Evolutionary conservation across 2,329 filamentous ascomycete species (phyloP).

Genomic region (Ophiostoma himal-ulmi): DNA sequence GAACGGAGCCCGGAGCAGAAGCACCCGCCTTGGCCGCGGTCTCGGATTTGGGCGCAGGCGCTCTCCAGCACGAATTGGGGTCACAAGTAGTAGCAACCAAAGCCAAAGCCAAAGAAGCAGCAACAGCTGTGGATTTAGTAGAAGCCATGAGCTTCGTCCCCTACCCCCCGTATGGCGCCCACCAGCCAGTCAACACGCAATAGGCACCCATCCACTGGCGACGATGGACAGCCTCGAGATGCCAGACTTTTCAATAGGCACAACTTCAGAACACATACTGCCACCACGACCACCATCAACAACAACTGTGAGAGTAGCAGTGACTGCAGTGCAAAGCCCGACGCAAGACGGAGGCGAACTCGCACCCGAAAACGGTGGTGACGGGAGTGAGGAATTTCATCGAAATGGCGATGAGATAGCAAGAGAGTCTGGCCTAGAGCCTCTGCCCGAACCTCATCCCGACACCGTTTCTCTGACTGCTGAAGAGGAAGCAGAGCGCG

Average conservation of each 20-base stretch:
- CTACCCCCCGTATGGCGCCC: slow-evolving; percentile 23
- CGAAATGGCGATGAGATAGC: neutral
- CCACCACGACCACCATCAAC: neutral
- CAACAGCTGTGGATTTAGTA: neutral
- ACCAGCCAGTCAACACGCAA: slow-evolving; percentile 26
- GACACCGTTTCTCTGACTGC: neutral
- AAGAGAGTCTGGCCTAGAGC: neutral
- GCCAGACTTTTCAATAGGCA: neutral
- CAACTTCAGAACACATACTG: neutral
- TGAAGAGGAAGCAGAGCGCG: slow-evolving; percentile 20
- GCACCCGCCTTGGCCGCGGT: neutral
- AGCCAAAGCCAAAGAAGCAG: neutral
- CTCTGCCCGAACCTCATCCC: neutral
- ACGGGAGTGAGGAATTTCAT: neutral
- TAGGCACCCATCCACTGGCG: slow-evolving; percentile 21
- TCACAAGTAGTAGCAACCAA: neutral
- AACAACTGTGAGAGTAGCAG: neutral
- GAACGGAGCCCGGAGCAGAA: neutral
- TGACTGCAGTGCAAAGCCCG: neutral
- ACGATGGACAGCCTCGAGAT: neutral
- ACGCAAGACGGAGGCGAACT: neutral
- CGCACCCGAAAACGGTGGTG: neutral
- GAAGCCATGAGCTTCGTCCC: neutral
- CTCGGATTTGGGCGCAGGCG: neutral
- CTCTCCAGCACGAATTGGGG: neutral